Base-by-base conservation (phyloP, 441 rosid species). In the Gossypium gossypioides region DNA sequence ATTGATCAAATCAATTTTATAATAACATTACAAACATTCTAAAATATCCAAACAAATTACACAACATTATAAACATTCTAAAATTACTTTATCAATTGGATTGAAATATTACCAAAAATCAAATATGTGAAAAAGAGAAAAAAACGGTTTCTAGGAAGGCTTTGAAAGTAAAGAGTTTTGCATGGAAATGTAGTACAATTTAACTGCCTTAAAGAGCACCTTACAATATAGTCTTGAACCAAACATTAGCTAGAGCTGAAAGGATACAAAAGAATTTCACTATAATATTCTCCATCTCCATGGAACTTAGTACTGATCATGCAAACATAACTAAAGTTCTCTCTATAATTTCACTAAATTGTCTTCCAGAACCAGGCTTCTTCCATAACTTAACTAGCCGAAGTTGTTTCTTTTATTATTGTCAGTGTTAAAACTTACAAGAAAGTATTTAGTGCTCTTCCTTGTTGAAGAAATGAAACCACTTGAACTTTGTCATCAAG, bases 231-330 rank as follows among this genome's bases (percentile, higher is more conserved):
- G 21, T 50, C 55, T 56, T 56, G 25, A 61, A 68, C 19, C 48
- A 58, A 68, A 34, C 51, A 59, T 60, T 60, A 2, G 67, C n/a
- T 16, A 32, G 72, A 77, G 79, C 57, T 29, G 66, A 64, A 72
- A 71, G 67, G 75, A 50, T 78, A 74, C 72, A 78, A 77, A 76
- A 78, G 77, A 75, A 73, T 76, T 78, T 82, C 68, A 71, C 74
- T 77, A n/a, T 50, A 50, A 71, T 22, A 16, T 42, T 68, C 50
- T 59, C 56, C 61, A 19, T 15, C 42, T 37, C 10, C 42, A 7
- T 37, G 68, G 71, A 76, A 72, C 76, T 34, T 74, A 19, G 32
- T 13, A 61, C 56, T 74, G 46, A 77, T 64, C 42, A 37, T 37
- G 72, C 75, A 71, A 78, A 76, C 70, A 50, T n/a, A 16, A 50